phyloP scores from a whole-genome alignment of 2,329 filamentous ascomycete genomes.

The Akanthomyces uredinophilus region DNA sequence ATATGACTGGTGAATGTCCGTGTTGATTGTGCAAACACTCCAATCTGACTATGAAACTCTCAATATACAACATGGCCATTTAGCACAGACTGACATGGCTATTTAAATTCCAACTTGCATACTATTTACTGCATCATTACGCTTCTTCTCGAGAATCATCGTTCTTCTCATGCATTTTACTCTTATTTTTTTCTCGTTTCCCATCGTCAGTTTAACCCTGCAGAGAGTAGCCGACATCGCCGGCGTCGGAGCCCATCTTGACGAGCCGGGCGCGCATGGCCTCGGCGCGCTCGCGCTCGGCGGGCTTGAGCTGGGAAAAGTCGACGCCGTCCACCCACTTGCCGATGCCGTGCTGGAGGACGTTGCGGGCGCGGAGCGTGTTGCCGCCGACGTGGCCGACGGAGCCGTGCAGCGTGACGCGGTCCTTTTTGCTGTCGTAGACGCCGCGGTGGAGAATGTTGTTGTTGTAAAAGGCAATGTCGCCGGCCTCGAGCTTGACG shows the following conservation, averaged over 20 bases:
- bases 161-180: background rate
- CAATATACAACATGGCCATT: background rate
- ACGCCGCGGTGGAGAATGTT: constrained; percentile 76
- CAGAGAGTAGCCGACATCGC: constrained; percentile 60
- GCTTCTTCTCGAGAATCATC: background rate
- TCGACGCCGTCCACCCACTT: constrained; percentile 58
- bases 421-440: constrained; percentile 54
- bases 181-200: background rate
- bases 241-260: constrained; percentile 54
- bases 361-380: constrained; percentile 58
- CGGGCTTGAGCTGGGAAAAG: constrained; percentile 43
- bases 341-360: constrained; percentile 69
- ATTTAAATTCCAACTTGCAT: background rate
- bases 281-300: constrained; percentile 46
- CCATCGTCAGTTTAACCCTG: constrained; percentile 35
- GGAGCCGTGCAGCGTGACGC: constrained; percentile 68
- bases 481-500: constrained; percentile 65
- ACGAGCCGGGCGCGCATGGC: constrained; percentile 60
- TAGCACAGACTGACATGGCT: background rate
- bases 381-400: constrained; percentile 58
- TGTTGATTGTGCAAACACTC: background rate
- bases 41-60: background rate
- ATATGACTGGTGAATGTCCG: background rate
- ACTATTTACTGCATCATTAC: background rate
- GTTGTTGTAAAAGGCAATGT: constrained; percentile 84